phyloP scores from a whole-genome alignment of 352 stramenopile species.

The Phytophthora fragariaefolia region DNA sequence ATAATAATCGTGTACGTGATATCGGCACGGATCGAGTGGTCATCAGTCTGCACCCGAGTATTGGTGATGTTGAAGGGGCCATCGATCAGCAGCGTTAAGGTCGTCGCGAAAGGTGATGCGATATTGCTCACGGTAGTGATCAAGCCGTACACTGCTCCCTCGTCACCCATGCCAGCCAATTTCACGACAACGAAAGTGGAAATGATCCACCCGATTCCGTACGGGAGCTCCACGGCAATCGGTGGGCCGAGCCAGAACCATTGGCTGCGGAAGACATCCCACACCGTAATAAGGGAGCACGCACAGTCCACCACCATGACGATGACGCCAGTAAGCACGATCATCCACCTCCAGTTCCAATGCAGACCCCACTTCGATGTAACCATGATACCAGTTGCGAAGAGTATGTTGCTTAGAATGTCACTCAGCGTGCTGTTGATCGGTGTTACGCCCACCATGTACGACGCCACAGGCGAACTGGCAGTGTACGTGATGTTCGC shows the following conservation, averaged over 20 bases:
- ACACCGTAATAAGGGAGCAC: slow-evolving; percentile 29
- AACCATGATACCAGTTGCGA: no score
- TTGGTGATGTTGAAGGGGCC: slow-evolving; percentile 30
- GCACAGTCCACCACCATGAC: slow-evolving; percentile 22
- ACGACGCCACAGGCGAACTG: slow-evolving; percentile 4
- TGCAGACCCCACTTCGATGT: slow-evolving; percentile 27
- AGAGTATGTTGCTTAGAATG: slow-evolving; percentile 21
- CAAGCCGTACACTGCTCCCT: slow-evolving; percentile 30
- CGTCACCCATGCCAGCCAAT: slow-evolving; percentile 21
- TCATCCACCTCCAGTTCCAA: slow-evolving; percentile 29
- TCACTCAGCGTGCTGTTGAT: slow-evolving; percentile 22
- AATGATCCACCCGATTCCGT: slow-evolving; percentile 51
- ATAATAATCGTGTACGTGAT: slow-evolving; percentile 39
- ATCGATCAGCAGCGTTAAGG: slow-evolving; percentile 29
- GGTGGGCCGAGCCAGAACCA: slow-evolving; percentile 43
- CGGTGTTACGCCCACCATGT: slow-evolving; percentile 19
- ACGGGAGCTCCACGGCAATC: slow-evolving; percentile 45
- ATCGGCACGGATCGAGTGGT: slow-evolving; percentile 17
- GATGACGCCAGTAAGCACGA: slow-evolving; percentile 1
- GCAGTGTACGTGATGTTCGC: slow-evolving; percentile 18
- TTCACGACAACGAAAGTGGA: slow-evolving; percentile 28
- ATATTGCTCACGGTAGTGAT: slow-evolving; percentile 29
- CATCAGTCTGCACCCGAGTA: slow-evolving; percentile 26
- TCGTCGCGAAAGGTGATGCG: slow-evolving; percentile 25
- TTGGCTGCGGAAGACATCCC: slow-evolving; percentile 37